A percentile compares a stretch with the other conserved stretches of the same genome.
Conservation (phyloP, 768 basidiomycete species). For the Boletellus ananas region DNA sequence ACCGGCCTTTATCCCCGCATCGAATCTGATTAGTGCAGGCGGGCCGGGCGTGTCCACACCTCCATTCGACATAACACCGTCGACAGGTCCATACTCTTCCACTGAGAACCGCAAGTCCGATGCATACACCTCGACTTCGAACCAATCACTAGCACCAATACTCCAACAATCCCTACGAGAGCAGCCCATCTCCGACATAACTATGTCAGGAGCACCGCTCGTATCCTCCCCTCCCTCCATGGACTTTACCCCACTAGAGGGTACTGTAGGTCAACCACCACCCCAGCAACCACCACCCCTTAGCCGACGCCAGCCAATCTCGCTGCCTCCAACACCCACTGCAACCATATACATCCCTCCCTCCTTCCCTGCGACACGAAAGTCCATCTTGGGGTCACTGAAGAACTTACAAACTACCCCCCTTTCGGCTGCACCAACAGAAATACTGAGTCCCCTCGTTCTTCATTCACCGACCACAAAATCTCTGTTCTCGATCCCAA, state of each 20-base stretch:
- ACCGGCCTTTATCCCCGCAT: constrained; percentile 12
- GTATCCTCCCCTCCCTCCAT: constrained; percentile 16
- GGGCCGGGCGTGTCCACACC: background rate
- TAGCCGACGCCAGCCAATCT: constrained; percentile 28
- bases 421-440: constrained; percentile 23
- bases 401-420: constrained; percentile 25
- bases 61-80: background rate
- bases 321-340: constrained; percentile 33
- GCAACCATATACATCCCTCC: constrained; percentile 17
- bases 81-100: background rate
- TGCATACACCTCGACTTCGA: background rate
- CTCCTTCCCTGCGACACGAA: constrained; percentile 10
- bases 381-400: constrained; percentile 19
- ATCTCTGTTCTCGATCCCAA: constrained; percentile 12
- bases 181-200: background rate
- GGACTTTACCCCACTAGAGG: constrained; percentile 5
- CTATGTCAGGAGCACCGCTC: background rate
- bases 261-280: constrained; percentile 7
- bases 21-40: background rate
- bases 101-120: background rate
- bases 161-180: background rate
- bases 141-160: background rate
- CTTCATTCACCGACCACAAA: constrained; percentile 25
- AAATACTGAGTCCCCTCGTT: constrained; percentile 30
- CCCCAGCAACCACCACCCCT: constrained; percentile 27